Evolutionary conservation across 805 yeast genomes (phyloP), one percentile per base, ranked within the genome.

Genomic region (Metschnikowia dekortorum): DNA sequence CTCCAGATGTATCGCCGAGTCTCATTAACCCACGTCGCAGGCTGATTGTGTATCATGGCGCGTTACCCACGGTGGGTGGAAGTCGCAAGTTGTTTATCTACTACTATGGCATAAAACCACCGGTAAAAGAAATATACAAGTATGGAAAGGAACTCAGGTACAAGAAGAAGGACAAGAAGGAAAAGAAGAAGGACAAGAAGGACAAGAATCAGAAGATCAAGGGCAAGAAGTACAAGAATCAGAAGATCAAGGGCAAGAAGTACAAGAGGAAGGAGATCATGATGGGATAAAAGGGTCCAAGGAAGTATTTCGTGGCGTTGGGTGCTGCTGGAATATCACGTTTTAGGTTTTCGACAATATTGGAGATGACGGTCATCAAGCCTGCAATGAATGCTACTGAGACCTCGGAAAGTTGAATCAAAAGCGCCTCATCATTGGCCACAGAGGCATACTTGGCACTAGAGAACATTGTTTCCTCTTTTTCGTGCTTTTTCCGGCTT

Each of bases 351-450:
- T 57, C 60, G 6, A 68, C 67, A 10, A 74, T 61, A 6, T 66
- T 58, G 2, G 75, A 65, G 11, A 90, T 70, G 45, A 92, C 68
- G 28, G 87, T 82, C 51, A 89, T 71, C 56, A 87, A 83, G 0
- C 96, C 87, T 0, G 91, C 79, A 6, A 90, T 71, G 47, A 87
- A 82, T 6, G 89, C 76, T 7, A 88, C 69, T 0, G 91, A 85
- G 62, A 90, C 97, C 55, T 89, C 96, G 34, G 87, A 86, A 32
- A 90, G 70, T 46, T 85, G 89, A 9, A 74, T 67, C 39, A 60
- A 44, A 51, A 67, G 41, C 50, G 65, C 69, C 8, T 61, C 65
- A 3, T 61, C 53, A 5, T 55, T 54, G n/a, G 54, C 54, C 2
- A 29, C 33, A 2, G 39, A 28, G 26, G 47, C 36, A 45, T 52